phyloP scores from a whole-genome alignment of 805 yeast genomes.

The Candida silvicultrix region DNA sequence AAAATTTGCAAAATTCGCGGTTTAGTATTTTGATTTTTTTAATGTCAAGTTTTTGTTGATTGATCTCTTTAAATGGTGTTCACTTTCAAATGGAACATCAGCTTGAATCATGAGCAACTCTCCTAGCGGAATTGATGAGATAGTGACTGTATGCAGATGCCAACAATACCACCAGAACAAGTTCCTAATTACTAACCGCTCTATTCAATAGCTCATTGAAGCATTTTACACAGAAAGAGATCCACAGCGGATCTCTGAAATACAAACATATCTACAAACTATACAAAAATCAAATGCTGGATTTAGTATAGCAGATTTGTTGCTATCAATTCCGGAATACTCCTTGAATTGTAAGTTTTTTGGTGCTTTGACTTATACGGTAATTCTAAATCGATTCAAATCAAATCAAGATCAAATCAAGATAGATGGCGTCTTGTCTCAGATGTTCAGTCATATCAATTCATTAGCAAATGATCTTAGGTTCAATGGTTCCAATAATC shows the following conservation, averaged over 20 bases:
- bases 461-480: conserved; percentile 5
- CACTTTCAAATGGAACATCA: not conserved
- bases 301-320: conserved; percentile 46
- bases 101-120: not conserved
- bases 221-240: conserved; percentile 16
- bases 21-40: not conserved
- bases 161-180: too few species aligned
- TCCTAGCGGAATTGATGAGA: not conserved
- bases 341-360: conserved; percentile 56
- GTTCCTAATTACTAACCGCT: too few species aligned
- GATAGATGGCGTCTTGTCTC: conserved; percentile 6
- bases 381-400: conserved; percentile 37
- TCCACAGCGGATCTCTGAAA: conserved; percentile 30
- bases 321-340: conserved; percentile 32
- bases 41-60: not conserved
- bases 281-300: conserved; percentile 55
- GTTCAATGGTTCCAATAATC: conserved; percentile 8
- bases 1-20: not conserved
- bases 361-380: conserved; percentile 78
- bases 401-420: conserved; percentile 12
- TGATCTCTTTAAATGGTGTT: not conserved
- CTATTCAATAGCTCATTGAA: conserved; percentile 15
- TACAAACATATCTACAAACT: conserved; percentile 51
- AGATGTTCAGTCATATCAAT: conserved; percentile 12
- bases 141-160: not conserved